Evolutionary conservation across 768 basidiomycete genomes (phyloP), one percentile per base, ranked within the genome.

Genomic region (Mycena albidolilacea): DNA sequence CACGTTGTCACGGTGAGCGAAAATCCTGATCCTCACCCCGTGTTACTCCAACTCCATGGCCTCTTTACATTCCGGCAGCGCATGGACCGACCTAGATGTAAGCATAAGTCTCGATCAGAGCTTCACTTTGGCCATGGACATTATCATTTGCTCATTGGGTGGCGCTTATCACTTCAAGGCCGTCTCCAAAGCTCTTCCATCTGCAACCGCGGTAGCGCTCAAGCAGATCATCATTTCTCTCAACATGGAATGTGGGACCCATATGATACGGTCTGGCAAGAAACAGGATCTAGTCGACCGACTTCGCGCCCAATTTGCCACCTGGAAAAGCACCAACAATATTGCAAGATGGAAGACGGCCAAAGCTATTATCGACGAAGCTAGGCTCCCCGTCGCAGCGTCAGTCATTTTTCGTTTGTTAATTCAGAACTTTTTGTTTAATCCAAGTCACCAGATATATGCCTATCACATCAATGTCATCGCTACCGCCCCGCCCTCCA

Each of bases 251-350:
- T 73, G 72, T 8, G 67, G 58, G 7, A 66, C 64, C 1, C 63
- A 48, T 48, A 64, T 73, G 48, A 38, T 19, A n/a, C 21, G 67
- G 21, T 52, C 67, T 14, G 72, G 67, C 7, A 48, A n/a, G 48
- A 73, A 73, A 57, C 67, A 69, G 44, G 67, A 69, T 7, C 67
- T 73, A n/a, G 38, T 73, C 5, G 72, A 73, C 39, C 72, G 72
- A 17, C 62, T 73, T 46, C 44, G 57, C 5, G 38, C 15, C n/a
- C 67, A 69, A 38, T 66, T 73, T 61, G 41, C 50, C 38, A 48
- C 62, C 37, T 73, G 72, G 72, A 64, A 69, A 43, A 59, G 17
- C 15, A 38, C 11, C n/a, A 60, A 73, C 17, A 44, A 58, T 21
- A 35, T 64, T 2, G n/a, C 52, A 10, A 69, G 17, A 7, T 73